Base-by-base conservation (phyloP, 768 basidiomycete genomes). In the Lactarius sanguifluus region DNA sequence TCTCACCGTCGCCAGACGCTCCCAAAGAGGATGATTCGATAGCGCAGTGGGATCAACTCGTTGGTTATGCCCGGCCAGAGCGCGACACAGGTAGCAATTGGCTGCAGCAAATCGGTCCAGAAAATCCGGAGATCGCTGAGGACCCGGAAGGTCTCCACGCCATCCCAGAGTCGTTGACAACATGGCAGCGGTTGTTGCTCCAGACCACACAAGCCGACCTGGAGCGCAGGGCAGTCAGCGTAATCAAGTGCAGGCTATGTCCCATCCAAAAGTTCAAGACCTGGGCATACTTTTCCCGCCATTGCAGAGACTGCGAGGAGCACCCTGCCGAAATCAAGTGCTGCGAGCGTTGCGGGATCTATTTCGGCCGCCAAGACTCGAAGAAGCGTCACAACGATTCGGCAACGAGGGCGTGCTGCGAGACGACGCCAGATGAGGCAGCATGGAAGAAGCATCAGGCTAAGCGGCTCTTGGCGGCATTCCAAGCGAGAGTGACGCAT, bases 291-390 rank as follows among this genome's bases (percentile, higher is more conserved):
- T 50, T 50, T n/a, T 13, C 1, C 23, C 47, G 47, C 23, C 47
- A 50, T 23, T 50, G 47, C 47, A 50, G 23, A 25, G 47, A 50
- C 47, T 13, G 47, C 47, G 47, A 50, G 47, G 47, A 50, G 47
- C 47, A 50, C 23, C 47, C 47, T 1, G 47, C 23, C 23, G 5
- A 50, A 13, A 50, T 50, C 47, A 23, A 50, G 23, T 50, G 47
- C 23, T 50, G 47, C 23, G 47, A 50, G 12, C 47, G 47, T 13
- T 50, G 47, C 23, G 47, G 47, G 12, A 50, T 50, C n/a, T 50
- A 50, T 25, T 50, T 50, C 23, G 47, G 47, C 10, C 47, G 47
- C 12, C 47, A 25, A 50, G 47, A 50, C 23, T 50, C 47, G 47
- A 50, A 2, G 47, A 50, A 25, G n/a, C n/a, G 47, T 2, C 47